Evolutionary conservation across 1,284 basidiomycete genomes (phyloP).

Genomic region (Cutaneotrichosporon cutaneum): DNA sequence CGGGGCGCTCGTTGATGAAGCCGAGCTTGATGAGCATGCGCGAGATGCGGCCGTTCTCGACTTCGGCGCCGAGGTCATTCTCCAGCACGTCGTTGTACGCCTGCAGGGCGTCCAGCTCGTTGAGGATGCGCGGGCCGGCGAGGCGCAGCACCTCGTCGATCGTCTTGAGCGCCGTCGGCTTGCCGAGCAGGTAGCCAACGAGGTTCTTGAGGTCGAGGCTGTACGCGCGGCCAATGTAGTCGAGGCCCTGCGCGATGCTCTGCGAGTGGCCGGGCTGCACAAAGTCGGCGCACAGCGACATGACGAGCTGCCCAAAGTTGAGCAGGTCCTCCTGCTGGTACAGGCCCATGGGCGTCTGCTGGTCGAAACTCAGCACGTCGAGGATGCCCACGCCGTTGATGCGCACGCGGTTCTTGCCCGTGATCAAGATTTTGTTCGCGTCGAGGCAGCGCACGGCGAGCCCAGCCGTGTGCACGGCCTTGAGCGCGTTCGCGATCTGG

Average conservation of each 20-base stretch:
- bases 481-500: slow-evolving; percentile 85
- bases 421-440: slow-evolving; percentile 81
- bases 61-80: slow-evolving; percentile 77
- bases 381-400: slow-evolving; percentile 78
- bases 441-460: slow-evolving; percentile 82
- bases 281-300: slow-evolving; percentile 63
- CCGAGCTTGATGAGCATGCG: slow-evolving; percentile 90
- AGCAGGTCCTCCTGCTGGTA: slow-evolving; percentile 78
- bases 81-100: slow-evolving; percentile 81
- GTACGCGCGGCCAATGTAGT: slow-evolving; percentile 71
- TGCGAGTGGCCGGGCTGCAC: slow-evolving; percentile 38
- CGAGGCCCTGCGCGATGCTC: slow-evolving; percentile 69
- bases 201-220: slow-evolving; percentile 78
- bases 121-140: slow-evolving; percentile 69
- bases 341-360: slow-evolving; percentile 61
- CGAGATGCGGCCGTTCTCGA: slow-evolving; percentile 96
- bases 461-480: slow-evolving; percentile 76
- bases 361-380: slow-evolving; percentile 77
- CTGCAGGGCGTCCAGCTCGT: slow-evolving; percentile 80
- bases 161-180: slow-evolving; percentile 64
- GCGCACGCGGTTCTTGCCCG: slow-evolving; percentile 82
- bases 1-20: slow-evolving; percentile 97
- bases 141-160: slow-evolving; percentile 78
- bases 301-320: slow-evolving; percentile 80
- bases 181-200: slow-evolving; percentile 73